These are phyloP conservation scores for Cryptococcus jaspeensis DNA, from an alignment of 1,284 basidiomycete genomes.

Conservation along the genomic window DNA sequence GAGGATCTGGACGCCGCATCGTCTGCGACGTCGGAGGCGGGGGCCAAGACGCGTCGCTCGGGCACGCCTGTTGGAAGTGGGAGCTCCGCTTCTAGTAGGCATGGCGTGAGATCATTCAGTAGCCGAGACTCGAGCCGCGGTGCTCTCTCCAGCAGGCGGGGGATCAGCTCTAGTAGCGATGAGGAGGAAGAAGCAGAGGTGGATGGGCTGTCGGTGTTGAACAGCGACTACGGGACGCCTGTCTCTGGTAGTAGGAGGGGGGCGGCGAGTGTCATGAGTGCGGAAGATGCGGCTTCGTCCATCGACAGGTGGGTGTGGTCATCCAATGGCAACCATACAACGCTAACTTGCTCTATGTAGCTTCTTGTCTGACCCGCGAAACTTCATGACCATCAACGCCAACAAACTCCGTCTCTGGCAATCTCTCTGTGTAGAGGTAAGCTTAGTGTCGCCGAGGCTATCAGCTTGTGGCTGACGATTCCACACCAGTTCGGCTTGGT, in stretches of 20 bases:
- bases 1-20: constrained; percentile 10
- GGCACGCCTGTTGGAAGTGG: background rate
- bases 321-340: background rate
- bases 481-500: constrained; percentile 28
- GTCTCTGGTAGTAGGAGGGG: background rate
- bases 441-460: background rate
- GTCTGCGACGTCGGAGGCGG: constrained; percentile 1
- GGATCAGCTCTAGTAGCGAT: constrained; percentile 1
- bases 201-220: constrained; percentile 15
- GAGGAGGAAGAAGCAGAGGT: constrained; percentile 21
- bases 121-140: background rate
- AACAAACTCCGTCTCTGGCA: constrained; percentile 49
- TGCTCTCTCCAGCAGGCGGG: background rate
- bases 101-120: background rate
- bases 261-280: constrained; percentile 21
- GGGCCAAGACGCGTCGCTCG: background rate
- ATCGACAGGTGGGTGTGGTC: constrained; percentile 31
- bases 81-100: too few species aligned
- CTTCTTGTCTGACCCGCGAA: constrained; percentile 24
- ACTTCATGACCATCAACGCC: constrained; percentile 27
- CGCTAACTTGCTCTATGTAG: constrained; percentile 11
- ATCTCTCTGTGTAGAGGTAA: constrained; percentile 45
- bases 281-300: constrained; percentile 30
- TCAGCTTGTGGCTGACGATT: background rate
- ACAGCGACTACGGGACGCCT: constrained; percentile 9